phyloP scores from a whole-genome alignment of 768 basidiomycete genomes.

The Astraeus odoratus region DNA sequence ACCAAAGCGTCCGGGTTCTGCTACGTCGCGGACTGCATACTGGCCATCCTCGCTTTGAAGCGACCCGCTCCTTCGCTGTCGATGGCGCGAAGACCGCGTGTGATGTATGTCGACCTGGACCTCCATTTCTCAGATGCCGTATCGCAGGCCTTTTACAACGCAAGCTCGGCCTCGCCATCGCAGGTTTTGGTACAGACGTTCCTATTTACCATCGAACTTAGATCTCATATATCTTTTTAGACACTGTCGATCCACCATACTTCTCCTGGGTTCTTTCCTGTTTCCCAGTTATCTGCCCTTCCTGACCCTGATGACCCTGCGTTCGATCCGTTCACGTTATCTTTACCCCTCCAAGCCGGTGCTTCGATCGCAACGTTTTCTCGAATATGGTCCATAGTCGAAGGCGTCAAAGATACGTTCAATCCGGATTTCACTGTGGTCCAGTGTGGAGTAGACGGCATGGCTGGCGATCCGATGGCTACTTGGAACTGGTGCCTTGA shows the following conservation, averaged over 20 bases:
- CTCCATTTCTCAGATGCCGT: slow-evolving; percentile 90
- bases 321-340: slow-evolving; percentile 63
- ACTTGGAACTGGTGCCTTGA: slow-evolving; percentile 68
- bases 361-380: slow-evolving; percentile 58
- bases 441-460: slow-evolving; percentile 83
- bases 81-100: slow-evolving; percentile 40
- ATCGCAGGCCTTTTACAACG: slow-evolving; percentile 61
- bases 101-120: slow-evolving; percentile 92
- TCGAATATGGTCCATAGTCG: slow-evolving; percentile 58
- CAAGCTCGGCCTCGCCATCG: slow-evolving; percentile 27
- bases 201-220: not conserved
- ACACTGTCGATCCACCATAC: slow-evolving; percentile 84
- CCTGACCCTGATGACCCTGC: slow-evolving; percentile 29
- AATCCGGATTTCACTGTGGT: slow-evolving; percentile 73
- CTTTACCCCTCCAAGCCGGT: slow-evolving; percentile 70
- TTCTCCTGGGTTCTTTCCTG: slow-evolving; percentile 79
- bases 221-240: slow-evolving; percentile 23
- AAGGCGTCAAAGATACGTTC: slow-evolving; percentile 53
- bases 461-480: slow-evolving; percentile 77
- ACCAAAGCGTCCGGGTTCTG: slow-evolving; percentile 83
- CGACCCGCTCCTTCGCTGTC: slow-evolving; percentile 22
- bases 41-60: slow-evolving; percentile 71
- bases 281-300: slow-evolving; percentile 43
- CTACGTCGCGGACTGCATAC: slow-evolving; percentile 86
- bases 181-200: slow-evolving; percentile 39